These are phyloP conservation scores for Andrographis paniculata DNA, from an alignment of 305 asterid genomes.

Conservation along the genomic window DNA sequence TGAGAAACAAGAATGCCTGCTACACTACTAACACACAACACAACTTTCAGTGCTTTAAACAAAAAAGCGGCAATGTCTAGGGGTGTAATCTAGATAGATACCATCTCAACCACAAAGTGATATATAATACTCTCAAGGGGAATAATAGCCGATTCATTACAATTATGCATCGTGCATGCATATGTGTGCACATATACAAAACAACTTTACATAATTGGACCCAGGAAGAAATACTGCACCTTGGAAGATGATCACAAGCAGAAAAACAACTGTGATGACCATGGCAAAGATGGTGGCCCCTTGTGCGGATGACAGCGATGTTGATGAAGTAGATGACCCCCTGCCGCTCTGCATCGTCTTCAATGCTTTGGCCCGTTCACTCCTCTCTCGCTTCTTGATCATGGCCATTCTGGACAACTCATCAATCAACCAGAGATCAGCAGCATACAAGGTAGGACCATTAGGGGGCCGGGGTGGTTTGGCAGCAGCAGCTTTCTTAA, in stretches of 20 bases:
- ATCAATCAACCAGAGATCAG: slow-evolving; percentile 45
- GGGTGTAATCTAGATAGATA: too few relatives aligned
- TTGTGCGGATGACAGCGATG: slow-evolving; percentile 23
- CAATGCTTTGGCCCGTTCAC: slow-evolving; percentile 34
- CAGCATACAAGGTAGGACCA: slow-evolving; percentile 52
- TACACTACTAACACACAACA: too few relatives aligned
- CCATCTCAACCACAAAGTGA: too few relatives aligned
- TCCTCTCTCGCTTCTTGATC: slow-evolving; percentile 46
- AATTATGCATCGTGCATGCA: neutral
- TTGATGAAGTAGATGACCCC: slow-evolving; percentile 13
- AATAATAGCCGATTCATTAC: too few relatives aligned
- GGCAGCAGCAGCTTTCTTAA: slow-evolving; percentile 28
- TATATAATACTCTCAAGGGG: too few relatives aligned
- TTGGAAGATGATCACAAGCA: slow-evolving; percentile 48
- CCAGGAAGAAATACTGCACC: slow-evolving; percentile 27
- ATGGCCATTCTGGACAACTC: slow-evolving; percentile 38
- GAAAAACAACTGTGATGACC: slow-evolving; percentile 45
- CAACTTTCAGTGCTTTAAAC: too few relatives aligned
- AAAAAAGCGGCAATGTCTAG: too few relatives aligned
- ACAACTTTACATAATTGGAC: too few relatives aligned
- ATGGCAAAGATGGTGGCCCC: slow-evolving; percentile 38
- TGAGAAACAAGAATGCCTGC: neutral
- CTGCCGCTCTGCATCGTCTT: slow-evolving; percentile 38
- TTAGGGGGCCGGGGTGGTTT: slow-evolving; percentile 73
- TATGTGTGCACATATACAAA: too few relatives aligned